Conservation (phyloP, 73 alveolate species). For the Paraurostyla sp. region DNA sequence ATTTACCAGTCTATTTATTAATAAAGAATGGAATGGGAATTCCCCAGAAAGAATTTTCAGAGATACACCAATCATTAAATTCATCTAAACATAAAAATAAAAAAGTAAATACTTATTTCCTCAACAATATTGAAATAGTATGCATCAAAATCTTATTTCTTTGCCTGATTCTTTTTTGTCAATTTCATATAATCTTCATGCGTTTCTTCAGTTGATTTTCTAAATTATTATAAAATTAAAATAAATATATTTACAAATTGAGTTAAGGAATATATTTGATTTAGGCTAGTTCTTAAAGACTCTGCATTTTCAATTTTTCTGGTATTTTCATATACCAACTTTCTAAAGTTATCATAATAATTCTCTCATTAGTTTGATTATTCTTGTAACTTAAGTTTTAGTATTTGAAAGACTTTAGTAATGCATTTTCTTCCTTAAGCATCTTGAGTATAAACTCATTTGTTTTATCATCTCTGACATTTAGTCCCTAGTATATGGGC, state of each 20-base stretch:
- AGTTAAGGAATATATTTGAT: constrained; percentile 64
- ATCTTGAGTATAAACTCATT: background rate
- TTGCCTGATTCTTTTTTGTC: background rate
- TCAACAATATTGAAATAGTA: constrained; percentile 65
- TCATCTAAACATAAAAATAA: constrained; percentile 25
- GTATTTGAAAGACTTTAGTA: background rate
- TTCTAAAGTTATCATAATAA: constrained; percentile 52
- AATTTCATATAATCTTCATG: constrained; percentile 45
- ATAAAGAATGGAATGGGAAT: constrained; percentile 80
- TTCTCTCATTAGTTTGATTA: constrained; percentile 58
- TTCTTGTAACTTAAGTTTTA: background rate
- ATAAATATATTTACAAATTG: too few species aligned
- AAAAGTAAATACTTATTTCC: constrained; percentile 37
- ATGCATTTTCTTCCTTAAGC: background rate
- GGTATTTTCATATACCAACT: constrained; percentile 68
- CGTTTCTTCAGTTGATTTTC: constrained; percentile 61
- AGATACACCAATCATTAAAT: constrained; percentile 79
- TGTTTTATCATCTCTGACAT: background rate
- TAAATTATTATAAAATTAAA: too few species aligned
- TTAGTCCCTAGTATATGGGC: background rate
- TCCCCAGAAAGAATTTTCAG: constrained; percentile 81
- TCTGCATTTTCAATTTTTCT: constrained; percentile 28
- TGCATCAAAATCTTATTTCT: constrained; percentile 35
- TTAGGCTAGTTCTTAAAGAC: constrained; percentile 63
- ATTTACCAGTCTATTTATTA: constrained; percentile 48